phyloP scores from a whole-genome alignment of 352 stramenopile genomes.

The Pythium phragmiticola region DNA sequence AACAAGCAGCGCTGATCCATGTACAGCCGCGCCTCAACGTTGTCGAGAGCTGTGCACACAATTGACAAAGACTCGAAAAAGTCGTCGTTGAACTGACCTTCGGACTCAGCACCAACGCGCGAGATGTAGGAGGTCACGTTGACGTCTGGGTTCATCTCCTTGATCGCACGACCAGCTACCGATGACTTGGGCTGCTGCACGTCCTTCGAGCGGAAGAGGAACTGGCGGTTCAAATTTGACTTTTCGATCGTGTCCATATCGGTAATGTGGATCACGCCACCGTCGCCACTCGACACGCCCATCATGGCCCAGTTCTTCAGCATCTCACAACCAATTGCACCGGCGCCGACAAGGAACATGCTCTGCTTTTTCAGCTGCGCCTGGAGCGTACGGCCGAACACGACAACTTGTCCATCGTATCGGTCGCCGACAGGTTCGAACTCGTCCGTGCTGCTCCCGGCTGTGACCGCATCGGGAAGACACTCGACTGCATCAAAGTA shows the following conservation, averaged over 20 bases:
- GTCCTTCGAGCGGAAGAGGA: conserved; percentile 98
- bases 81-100: conserved; percentile 98
- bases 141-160: conserved; percentile 95
- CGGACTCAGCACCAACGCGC: conserved; percentile 92
- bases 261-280: conserved; percentile 93
- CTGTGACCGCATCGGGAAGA: conserved; percentile 87
- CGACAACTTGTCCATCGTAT: conserved; percentile 93
- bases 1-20: conserved; percentile 97
- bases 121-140: conserved; percentile 88
- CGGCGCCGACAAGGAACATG: conserved; percentile 98
- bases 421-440: conserved; percentile 67
- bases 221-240: conserved; percentile 98
- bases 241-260: conserved; percentile 99
- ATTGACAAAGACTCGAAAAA: conserved; percentile 95
- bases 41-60: conserved; percentile 98
- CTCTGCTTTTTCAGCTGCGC: conserved; percentile 84
- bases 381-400: conserved; percentile 86
- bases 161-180: conserved; percentile 90
- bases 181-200: conserved; percentile 97
- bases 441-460: conserved; percentile 39
- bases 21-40: conserved; percentile 98
- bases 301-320: conserved; percentile 92
- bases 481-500: conserved; percentile 98
- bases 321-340: conserved; percentile 99
- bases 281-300: conserved; percentile 74